Conservation (phyloP, 192 early-diverging fungal genomes). For the Coemansia sp. region DNA sequence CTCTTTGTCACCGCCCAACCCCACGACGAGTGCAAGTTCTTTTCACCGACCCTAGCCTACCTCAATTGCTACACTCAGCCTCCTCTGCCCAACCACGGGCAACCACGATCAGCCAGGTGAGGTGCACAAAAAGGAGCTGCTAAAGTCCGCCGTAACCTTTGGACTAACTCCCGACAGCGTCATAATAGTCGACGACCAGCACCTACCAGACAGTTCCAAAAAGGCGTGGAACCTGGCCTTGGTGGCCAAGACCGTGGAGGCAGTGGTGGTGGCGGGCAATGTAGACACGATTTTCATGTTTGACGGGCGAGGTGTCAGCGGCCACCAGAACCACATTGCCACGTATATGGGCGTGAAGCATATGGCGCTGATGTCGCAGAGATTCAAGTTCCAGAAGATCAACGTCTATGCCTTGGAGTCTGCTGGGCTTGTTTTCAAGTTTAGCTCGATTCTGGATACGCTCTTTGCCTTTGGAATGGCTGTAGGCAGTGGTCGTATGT, state of each 20-base stretch:
- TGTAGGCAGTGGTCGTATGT: conserved; percentile 42
- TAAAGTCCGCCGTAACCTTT: conserved; percentile 33
- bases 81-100: conserved; percentile 86
- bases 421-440: conserved; percentile 60
- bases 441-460: conserved; percentile 55
- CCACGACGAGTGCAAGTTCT: conserved; percentile 99
- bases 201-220: conserved; percentile 67
- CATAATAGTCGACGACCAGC: conserved; percentile 48
- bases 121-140: conserved; percentile 49
- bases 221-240: conserved; percentile 61
- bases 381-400: conserved; percentile 52
- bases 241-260: conserved; percentile 62
- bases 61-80: conserved; percentile 59
- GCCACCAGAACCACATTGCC: conserved; percentile 86
- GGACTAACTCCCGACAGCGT: conserved; percentile 54
- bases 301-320: conserved; percentile 84
- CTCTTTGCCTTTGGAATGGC: conserved; percentile 34
- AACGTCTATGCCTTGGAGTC: conserved; percentile 58
- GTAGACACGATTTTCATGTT: conserved; percentile 79
- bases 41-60: conserved; percentile 72
- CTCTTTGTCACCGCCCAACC: conserved; percentile 86
- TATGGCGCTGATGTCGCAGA: conserved; percentile 54
- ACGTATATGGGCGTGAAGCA: conserved; percentile 68
- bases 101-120: conserved; percentile 48
- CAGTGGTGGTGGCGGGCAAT: conserved; percentile 57